Evolutionary conservation across 2,329 filamentous ascomycete species (phyloP).

Genomic region (Clonostachys solani): DNA sequence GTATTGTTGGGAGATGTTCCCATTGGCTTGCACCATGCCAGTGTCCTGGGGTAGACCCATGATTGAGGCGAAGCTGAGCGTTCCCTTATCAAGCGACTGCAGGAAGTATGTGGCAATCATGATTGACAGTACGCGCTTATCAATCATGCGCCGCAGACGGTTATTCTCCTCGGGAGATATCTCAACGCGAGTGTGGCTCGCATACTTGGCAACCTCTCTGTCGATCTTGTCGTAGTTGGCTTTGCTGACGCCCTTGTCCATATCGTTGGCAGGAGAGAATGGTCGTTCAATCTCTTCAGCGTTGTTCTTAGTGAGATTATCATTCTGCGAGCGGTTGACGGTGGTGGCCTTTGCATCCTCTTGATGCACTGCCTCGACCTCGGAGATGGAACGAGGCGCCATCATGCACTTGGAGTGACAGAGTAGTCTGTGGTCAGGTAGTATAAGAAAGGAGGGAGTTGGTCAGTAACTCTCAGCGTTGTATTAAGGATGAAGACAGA

Average conservation of each 20-base stretch:
- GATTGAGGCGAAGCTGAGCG: conserved; percentile 59
- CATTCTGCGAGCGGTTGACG: too few relatives aligned
- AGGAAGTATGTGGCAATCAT: conserved; percentile 75
- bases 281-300: too few relatives aligned
- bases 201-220: conserved; percentile 64
- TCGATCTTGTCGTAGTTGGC: conserved; percentile 50
- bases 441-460: too few relatives aligned
- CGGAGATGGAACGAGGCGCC: too few relatives aligned
- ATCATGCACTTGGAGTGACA: too few relatives aligned
- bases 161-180: conserved; percentile 55
- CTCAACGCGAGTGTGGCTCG: conserved; percentile 46
- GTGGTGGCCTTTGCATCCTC: too few relatives aligned
- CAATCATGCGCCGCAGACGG: conserved; percentile 60
- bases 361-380: too few relatives aligned
- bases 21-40: conserved; percentile 31
- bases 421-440: too few relatives aligned
- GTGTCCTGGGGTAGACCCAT: conserved; percentile 55
- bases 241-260: background rate
- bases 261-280: background rate
- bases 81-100: conserved; percentile 66
- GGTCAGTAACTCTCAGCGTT: too few relatives aligned
- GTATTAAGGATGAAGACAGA: too few relatives aligned
- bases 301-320: too few relatives aligned
- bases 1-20: conserved; percentile 40
- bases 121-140: conserved; percentile 61